Conservation (phyloP, 2,329 filamentous ascomycete genomes). For the Aspergillus spinulosporus region DNA sequence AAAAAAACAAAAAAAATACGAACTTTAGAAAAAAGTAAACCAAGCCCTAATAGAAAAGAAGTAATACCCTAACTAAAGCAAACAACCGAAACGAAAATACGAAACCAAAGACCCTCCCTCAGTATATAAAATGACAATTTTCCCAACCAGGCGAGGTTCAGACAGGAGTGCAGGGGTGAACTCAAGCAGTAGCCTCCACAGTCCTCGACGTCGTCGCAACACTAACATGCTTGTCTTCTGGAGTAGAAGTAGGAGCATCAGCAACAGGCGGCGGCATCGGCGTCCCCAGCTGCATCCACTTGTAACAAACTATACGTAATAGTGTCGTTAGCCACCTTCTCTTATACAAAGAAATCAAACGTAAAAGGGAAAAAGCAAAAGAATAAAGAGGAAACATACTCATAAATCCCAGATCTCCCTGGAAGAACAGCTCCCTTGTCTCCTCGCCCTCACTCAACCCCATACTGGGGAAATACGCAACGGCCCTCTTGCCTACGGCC, state of each 20-base stretch:
- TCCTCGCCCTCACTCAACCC: slow-evolving; percentile 47
- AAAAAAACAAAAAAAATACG: too few relatives aligned
- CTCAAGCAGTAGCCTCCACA: background rate
- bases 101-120: background rate
- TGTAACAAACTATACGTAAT: slow-evolving; percentile 53
- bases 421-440: slow-evolving; percentile 55
- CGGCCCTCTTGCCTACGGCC: slow-evolving; percentile 68
- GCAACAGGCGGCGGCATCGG: background rate
- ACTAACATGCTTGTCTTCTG: background rate
- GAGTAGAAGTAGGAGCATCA: background rate
- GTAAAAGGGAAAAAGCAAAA: background rate
- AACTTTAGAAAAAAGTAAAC: too few relatives aligned
- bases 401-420: slow-evolving; percentile 65
- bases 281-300: slow-evolving; percentile 50
- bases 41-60: too few relatives aligned
- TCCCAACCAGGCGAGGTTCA: too few relatives aligned
- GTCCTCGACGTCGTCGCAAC: background rate
- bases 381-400: slow-evolving; percentile 50
- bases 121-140: too few relatives aligned
- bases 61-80: too few relatives aligned
- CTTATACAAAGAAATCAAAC: too few relatives aligned
- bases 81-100: background rate
- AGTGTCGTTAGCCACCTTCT: too few relatives aligned
- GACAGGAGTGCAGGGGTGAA: background rate
- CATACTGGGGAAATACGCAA: slow-evolving; percentile 60